Evolutionary conservation across 164 flowering plant species (phyloP), one percentile per base, ranked within the genome.

Genomic region (Berberis vulgaris): DNA sequence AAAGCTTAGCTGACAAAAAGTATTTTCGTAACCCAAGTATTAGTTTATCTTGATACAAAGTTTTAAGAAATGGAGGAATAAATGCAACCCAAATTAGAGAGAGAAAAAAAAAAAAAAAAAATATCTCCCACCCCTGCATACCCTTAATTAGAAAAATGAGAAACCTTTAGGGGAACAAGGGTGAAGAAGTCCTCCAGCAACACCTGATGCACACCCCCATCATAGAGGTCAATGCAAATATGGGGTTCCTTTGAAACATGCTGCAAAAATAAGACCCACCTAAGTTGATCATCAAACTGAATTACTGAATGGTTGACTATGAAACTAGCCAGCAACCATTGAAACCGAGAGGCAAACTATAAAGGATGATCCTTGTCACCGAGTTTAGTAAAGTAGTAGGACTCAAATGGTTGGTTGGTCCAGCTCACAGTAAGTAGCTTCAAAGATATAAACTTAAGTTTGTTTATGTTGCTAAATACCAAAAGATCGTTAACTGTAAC

Each of bases 161-260:
- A 26, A 6, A 91, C 99, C 97, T 87, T 91, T 94, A 45, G 99
- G 99, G 43, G 96, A 85, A 76, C 89, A 94, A 63, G 99, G 99
- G 50, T 94, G 99, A 60, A 94, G 77, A 5, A 94, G 90, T 59
- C 97, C 99, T 57, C 99, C 99, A 56, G 99, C 73, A 54, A 94
- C 83, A 42, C 99, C 99, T 38, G 99, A 91, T 2, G 97, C 99
- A 67, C 99, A 97, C 40, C 99, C 97, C 4, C 94, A 80, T 95
- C 97, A 67, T 81, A 91, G 38, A 91, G 66, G 65, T 95, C 96
- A 64, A 95, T 72, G 54, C 72, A 45, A 6, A 89, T 2, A 55
- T 54, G 53, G 47, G 72, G 62, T 1, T 82, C 86, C 72, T 76
- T 79, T 12, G 95, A 67, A 64, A 83, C 65, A 11, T 75, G 78